A percentile compares a stretch with the other conserved stretches of the same genome.
Evolutionary conservation across 1,139 yeast species (phyloP).

Genomic region (Protomyces lactucae-debilis): DNA sequence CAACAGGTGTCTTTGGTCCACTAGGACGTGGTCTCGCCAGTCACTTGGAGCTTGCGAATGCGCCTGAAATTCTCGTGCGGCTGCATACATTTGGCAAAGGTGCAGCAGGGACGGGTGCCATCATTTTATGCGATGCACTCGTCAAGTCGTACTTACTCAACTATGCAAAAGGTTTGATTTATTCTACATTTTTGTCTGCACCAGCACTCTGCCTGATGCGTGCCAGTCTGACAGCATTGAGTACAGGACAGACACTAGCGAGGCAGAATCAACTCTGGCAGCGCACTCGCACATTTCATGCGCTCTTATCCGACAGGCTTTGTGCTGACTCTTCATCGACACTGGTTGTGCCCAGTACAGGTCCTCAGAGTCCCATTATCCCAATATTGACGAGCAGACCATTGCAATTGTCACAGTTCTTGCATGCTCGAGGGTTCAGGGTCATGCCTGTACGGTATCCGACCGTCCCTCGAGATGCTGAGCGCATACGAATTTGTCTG

Average conservation of each 20-base stretch:
- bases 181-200: constrained; percentile 33
- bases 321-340: not conserved
- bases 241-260: constrained; percentile 3
- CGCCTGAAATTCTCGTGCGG: constrained; percentile 33
- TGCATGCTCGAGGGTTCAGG: constrained; percentile 34
- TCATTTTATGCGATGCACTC: constrained; percentile 33
- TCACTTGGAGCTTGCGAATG: constrained; percentile 29
- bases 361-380: constrained; percentile 32
- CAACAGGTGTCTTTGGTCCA: constrained; percentile 36
- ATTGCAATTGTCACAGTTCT: constrained; percentile 32
- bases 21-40: constrained; percentile 35
- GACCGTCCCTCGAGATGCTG: constrained; percentile 36
- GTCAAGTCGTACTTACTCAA: constrained; percentile 34
- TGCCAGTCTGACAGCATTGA: constrained; percentile 9
- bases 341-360: constrained; percentile 16
- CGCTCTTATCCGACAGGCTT: not conserved
- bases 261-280: constrained; percentile 26
- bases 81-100: constrained; percentile 38
- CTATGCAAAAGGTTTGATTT: constrained; percentile 37
- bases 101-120: constrained; percentile 35
- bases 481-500: constrained; percentile 35
- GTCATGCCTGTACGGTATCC: constrained; percentile 37
- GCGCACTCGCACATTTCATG: constrained; percentile 7
- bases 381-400: constrained; percentile 34
- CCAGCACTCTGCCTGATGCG: constrained; percentile 24